Base-by-base conservation (phyloP, 2,329 filamentous ascomycete species). In the Epicoccum sorghinum region DNA sequence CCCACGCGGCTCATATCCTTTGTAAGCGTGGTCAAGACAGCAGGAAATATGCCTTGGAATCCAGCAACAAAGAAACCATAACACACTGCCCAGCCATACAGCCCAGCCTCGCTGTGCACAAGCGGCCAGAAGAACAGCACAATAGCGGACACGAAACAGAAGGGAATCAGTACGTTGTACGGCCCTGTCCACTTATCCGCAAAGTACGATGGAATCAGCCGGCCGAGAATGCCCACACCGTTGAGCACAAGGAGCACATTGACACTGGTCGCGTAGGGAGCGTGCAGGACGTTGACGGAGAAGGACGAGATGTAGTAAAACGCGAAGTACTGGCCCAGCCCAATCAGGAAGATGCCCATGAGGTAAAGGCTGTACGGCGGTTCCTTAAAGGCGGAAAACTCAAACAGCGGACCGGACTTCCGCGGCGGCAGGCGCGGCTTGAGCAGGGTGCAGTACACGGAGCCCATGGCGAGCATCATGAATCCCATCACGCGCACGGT, bases 401-500 rank as follows among this genome's bases (percentile, higher is more conserved):
- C 78, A 9, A 80, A 62, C 13, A 79, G 23, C 0, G 78, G 77
- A 0, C 77, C 78, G 2, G 70, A 71, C 44, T 73, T 76, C 4
- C 78, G 61, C 1, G 78, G 78, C 12, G 78, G 78, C 3, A 80
- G 57, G 4, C 78, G 63, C 2, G 77, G 75, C 12, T 69, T 70
- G 42, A 79, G 70, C 33, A 79, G 66, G 0, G 68, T 64, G n/a
- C 73, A 61, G 23, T 75, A 75, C 13, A 73, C 43, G 0, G 57
- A 50, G 0, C 77, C 69, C 0, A 74, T 76, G 0, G 73, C 79
- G 2, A 88, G 59, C 24, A 85, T 83, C 29, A 89, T 79, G 46
- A 89, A 81, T 0, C 82, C 86, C 57, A 88, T 78, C 0, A 82
- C 79, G 0, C 86, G 77, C n/a, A 87, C 79, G 0, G 87, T 86